Base-by-base conservation (phyloP, 2,329 filamentous ascomycete species). In the Tolypocladium guangdongense region DNA sequence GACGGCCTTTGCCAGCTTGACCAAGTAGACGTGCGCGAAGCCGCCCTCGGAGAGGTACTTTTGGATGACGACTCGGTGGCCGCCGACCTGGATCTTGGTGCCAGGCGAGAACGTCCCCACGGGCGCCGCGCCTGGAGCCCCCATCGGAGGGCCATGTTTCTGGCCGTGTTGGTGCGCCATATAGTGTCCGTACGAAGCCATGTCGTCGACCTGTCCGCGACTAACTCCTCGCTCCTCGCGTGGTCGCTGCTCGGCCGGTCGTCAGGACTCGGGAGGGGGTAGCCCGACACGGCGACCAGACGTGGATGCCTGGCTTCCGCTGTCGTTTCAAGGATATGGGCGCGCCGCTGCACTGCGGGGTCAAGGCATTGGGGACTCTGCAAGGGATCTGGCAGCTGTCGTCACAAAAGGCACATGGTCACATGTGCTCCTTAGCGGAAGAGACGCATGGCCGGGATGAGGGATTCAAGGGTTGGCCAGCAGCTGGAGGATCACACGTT, bases 11-110 rank as follows among this genome's bases (percentile, higher is more conserved):
- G 90, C 84, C 56, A 97, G 76, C 68, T 88, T 90, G 67, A 97
- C 93, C 50, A 97, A 85, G 73, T 99, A 99, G 64, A 99, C 93
- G 71, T 99, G 93, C 63, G 93, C 93, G 66, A 99, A 99, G 41
- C 93, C 93, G 61, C 93, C 93, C 74, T 99, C 93, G 58, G 93
- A 97, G 49, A 99, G 85, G 72, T 99, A 99, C 70, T 92, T 93
- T 67, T 96, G 90, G 61, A 99, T 95, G 51, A 95, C 81, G 56
- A 97, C 91, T 59, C 90, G 86, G 70, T 99, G 93, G 67, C 81
- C 83, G 67, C 93, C 93, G 54, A 96, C 90, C 68, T 96, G 91
- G 64, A 99, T 95, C 77, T 97, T 96, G 58, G 93, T 99, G 45
- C 92, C 92, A 7, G 93, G 85, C 51, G 86, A 75, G 69, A 99